A percentile compares a stretch with the other conserved stretches of the same genome.
Conservation (phyloP, 352 stramenopile species). For the Phytophthora sansomeana region DNA sequence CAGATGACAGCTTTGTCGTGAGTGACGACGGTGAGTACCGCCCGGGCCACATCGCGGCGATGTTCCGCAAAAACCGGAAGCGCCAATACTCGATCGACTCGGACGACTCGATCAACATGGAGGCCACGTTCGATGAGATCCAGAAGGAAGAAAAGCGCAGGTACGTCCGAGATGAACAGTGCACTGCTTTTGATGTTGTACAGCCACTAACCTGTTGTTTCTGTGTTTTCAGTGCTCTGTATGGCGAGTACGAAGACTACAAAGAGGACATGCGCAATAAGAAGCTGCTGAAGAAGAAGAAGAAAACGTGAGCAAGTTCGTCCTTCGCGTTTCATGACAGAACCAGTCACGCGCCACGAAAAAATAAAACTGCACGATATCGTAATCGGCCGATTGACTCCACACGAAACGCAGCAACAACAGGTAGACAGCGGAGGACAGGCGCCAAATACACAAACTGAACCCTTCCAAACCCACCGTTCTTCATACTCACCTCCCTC, state of each 20-base stretch:
- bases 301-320: constrained; percentile 48
- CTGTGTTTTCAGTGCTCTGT: constrained; percentile 60
- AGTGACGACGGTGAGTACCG: constrained; percentile 78
- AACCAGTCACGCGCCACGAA: constrained; percentile 1
- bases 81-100: constrained; percentile 82
- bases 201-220: background rate
- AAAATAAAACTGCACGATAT: constrained; percentile 23
- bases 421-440: constrained; percentile 7
- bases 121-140: constrained; percentile 86
- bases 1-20: constrained; percentile 89
- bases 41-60: constrained; percentile 77
- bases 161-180: constrained; percentile 26
- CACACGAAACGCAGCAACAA: constrained; percentile 1
- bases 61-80: constrained; percentile 83
- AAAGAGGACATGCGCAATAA: constrained; percentile 87
- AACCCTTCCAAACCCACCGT: no score
- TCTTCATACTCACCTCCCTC: no score
- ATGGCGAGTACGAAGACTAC: constrained; percentile 87
- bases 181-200: background rate
- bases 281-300: constrained; percentile 83
- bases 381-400: background rate
- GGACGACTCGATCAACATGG: constrained; percentile 87
- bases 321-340: background rate
- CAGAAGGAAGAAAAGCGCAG: constrained; percentile 89
- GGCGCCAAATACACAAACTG: constrained; percentile 22